Evolutionary conservation across 371 early-diverging fungal species (phyloP).

Genomic region (Rhizomucor miehei): DNA sequence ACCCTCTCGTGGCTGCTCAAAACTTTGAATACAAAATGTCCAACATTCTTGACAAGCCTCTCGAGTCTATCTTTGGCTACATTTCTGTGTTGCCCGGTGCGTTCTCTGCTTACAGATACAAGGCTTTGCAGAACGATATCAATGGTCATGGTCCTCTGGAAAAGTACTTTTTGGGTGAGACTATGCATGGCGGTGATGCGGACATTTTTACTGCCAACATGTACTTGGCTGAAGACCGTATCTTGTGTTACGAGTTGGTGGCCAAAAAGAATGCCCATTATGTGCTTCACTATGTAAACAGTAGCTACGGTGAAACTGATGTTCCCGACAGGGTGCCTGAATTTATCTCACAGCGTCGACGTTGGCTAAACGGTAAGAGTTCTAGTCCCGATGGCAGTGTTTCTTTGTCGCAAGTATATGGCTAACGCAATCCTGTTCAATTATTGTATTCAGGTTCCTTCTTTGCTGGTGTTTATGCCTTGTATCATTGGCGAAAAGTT

Average conservation of each 20-base stretch:
- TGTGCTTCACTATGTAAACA: conserved; percentile 66
- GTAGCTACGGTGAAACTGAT: conserved; percentile 83
- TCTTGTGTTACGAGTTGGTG: conserved; percentile 85
- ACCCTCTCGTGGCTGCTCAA: conserved; percentile 89
- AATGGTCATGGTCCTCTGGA: conserved; percentile 76
- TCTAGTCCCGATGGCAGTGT: too few species aligned
- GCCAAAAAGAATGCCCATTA: conserved; percentile 69
- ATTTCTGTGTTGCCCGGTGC: conserved; percentile 96
- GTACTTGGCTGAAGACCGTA: conserved; percentile 85
- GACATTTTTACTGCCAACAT: conserved; percentile 75
- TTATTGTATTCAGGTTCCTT: conserved; percentile 67
- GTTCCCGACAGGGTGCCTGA: conserved; percentile 79
- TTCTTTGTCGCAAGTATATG: not conserved
- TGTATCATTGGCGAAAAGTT: conserved; percentile 77
- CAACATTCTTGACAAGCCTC: conserved; percentile 96
- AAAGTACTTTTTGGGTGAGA: conserved; percentile 93
- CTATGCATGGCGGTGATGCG: conserved; percentile 72
- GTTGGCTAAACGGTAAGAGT: conserved; percentile 80
- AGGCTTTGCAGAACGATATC: conserved; percentile 75
- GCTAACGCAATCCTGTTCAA: not conserved
- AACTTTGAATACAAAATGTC: conserved; percentile 92
- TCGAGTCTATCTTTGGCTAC: conserved; percentile 96
- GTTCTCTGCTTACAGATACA: conserved; percentile 95
- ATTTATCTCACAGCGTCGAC: conserved; percentile 84
- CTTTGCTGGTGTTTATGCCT: conserved; percentile 89